Conservation (phyloP, 2,329 filamentous ascomycete species). For the Ustulina deusta region DNA sequence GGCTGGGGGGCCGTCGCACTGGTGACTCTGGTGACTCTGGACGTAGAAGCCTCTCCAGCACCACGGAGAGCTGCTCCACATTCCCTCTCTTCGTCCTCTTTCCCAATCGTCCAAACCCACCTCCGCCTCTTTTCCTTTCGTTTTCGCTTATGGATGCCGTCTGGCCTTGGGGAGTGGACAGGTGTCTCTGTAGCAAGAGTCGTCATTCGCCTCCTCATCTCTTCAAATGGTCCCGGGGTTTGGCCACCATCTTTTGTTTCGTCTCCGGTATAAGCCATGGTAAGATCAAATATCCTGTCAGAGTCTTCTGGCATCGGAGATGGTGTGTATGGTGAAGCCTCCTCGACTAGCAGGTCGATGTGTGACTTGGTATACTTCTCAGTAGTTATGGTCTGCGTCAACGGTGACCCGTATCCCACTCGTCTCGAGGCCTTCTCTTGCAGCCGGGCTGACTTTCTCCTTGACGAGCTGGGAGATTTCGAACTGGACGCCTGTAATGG, state of each 20-base stretch:
- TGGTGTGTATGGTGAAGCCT: slow-evolving; percentile 63
- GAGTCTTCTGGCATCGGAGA: slow-evolving; percentile 53
- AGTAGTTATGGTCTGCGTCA: slow-evolving; percentile 73
- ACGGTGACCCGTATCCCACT: slow-evolving; percentile 72
- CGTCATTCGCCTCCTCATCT: slow-evolving; percentile 70
- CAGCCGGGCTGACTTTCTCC: slow-evolving; percentile 65
- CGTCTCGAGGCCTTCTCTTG: slow-evolving; percentile 66
- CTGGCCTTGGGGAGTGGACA: slow-evolving; percentile 54
- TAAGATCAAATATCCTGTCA: slow-evolving; percentile 61
- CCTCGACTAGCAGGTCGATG: slow-evolving; percentile 71
- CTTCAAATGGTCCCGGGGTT: slow-evolving; percentile 73
- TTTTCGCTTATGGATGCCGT: slow-evolving; percentile 66
- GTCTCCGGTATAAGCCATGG: slow-evolving; percentile 64
- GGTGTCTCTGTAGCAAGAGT: slow-evolving; percentile 59
- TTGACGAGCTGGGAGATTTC: slow-evolving; percentile 64
- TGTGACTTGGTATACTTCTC: slow-evolving; percentile 72
- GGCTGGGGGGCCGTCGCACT: slow-evolving; percentile 28
- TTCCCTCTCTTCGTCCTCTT: slow-evolving; percentile 59
- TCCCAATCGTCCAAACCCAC: slow-evolving; percentile 75
- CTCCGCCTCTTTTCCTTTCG: slow-evolving; percentile 70
- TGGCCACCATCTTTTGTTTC: slow-evolving; percentile 71
- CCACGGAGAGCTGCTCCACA: slow-evolving; percentile 57
- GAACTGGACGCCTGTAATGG: slow-evolving; percentile 67
- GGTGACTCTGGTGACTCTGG: slow-evolving; percentile 35
- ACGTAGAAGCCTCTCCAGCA: slow-evolving; percentile 48